Percentiles rank a stretch among this genome's conserved stretches.
These are phyloP conservation scores for Hericium erinaceus DNA, from an alignment of 768 basidiomycete species.

Conservation along the genomic window DNA sequence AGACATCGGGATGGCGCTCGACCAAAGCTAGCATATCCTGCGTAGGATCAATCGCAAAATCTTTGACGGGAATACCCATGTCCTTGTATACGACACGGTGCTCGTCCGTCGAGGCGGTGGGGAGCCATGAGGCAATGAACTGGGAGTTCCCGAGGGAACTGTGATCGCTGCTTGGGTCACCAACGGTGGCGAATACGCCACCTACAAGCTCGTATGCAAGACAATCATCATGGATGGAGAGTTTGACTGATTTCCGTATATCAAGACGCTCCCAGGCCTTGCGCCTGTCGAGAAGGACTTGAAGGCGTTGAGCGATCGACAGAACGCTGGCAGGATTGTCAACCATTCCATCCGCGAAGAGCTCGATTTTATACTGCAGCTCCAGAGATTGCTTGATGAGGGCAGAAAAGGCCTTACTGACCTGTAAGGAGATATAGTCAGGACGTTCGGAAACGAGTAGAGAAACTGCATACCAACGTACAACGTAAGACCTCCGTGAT, in stretches of 20 bases:
- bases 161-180: constrained; percentile 3
- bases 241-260: constrained; percentile 17
- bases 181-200: constrained; percentile 36
- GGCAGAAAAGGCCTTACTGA: constrained; percentile 15
- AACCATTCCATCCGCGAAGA: constrained; percentile 21
- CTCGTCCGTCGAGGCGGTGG: constrained; percentile 8
- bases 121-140: constrained; percentile 22
- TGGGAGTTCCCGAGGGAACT: background rate
- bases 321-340: constrained; percentile 13
- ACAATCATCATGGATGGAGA: constrained; percentile 28
- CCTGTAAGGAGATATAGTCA: constrained; percentile 8
- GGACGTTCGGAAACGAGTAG: background rate
- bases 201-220: constrained; percentile 54
- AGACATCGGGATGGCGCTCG: constrained; percentile 2
- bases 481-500: background rate
- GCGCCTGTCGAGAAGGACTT: constrained; percentile 25
- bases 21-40: constrained; percentile 49
- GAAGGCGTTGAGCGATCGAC: constrained; percentile 23
- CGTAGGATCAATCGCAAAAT: constrained; percentile 59
- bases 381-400: constrained; percentile 16
- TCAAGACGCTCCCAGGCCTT: constrained; percentile 25
- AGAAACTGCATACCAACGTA: background rate
- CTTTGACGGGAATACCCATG: constrained; percentile 34
- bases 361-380: constrained; percentile 25
- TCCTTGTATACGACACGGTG: constrained; percentile 22